Base-by-base conservation (phyloP, 1,284 basidiomycete species). In the Rugosomyces carneus region DNA sequence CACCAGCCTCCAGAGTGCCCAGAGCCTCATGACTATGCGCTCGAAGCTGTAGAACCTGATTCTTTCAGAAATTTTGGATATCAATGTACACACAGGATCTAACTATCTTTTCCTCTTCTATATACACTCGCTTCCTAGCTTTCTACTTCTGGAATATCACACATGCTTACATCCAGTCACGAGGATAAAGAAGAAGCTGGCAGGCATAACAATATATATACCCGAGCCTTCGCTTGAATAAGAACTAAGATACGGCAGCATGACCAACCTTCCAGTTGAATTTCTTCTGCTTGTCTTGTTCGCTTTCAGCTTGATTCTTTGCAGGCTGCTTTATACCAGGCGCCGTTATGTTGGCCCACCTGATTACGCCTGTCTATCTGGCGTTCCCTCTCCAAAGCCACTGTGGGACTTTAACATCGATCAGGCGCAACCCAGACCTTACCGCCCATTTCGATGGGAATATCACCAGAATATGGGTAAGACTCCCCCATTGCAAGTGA, bases 381-480 rank as follows among this genome's bases (percentile, higher is more conserved):
- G 70, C 5, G 65, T 74, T 1, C 69, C 69, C 27, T 50, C 57
- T 20, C 74, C 74, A 5, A 63, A 52, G 5, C 67, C 75, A 7
- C 47, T 73, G 3, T 52, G 50, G n/a, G 46, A 67, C 19, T 78
- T 78, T 44, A 57, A 75, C 46, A 58, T 77, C 37, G 59, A 65
- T 40, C 61, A 49, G 2, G 64, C 72, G 2, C 66, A 60, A 42
- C 60, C 76, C 3, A 64, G 75, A 24, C 76, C 75, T 15, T 77
- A 76, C 54, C 65, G 75, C 20, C 75, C 75, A 0, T 74, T 77
- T 50, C 64, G 75, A 47, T 76, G 75, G 73, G 60, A 61, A 45
- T 76, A 74, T 46, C 66, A 74, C 50, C 75, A 77, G 51, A 73
- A 60, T n/a, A 75, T 76, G 75, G 65, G 74, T 74, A 55, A 40